Evolutionary conservation across 2,329 filamentous ascomycete genomes (phyloP).

Genomic region (Scopulariopsis brevicaulis): DNA sequence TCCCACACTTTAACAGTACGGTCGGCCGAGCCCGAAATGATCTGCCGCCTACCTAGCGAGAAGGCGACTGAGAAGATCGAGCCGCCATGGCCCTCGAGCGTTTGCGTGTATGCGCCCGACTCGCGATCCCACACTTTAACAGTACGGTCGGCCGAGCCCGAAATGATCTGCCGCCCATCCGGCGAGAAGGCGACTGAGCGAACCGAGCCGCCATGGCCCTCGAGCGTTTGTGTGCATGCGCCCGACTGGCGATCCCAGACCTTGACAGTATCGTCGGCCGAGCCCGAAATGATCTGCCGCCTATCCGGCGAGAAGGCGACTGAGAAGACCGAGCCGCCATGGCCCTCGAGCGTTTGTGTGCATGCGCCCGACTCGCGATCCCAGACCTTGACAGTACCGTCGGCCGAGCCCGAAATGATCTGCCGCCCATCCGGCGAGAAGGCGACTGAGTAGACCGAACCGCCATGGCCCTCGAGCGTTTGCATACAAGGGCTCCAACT

Average conservation of each 20-base stretch:
- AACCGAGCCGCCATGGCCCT: slow-evolving; percentile 7
- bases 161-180: slow-evolving; percentile 2
- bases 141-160: slow-evolving; percentile 5
- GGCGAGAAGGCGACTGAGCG: slow-evolving; percentile 7
- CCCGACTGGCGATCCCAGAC: slow-evolving; percentile 7
- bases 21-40: slow-evolving; percentile 4
- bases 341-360: background rate
- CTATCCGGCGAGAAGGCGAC: slow-evolving; percentile 8
- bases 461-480: background rate
- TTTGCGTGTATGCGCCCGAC: slow-evolving; percentile 5
- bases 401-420: slow-evolving; percentile 2
- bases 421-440: slow-evolving; percentile 1
- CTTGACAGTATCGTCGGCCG: slow-evolving; percentile 5
- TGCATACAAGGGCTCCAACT: slow-evolving; percentile 1
- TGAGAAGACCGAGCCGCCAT: background rate
- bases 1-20: slow-evolving; percentile 8
- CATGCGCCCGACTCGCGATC: background rate
- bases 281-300: slow-evolving; percentile 6
- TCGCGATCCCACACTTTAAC: slow-evolving; percentile 7
- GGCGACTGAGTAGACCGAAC: background rate
- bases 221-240: slow-evolving; percentile 5
- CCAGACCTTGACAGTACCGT: slow-evolving; percentile 8
- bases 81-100: slow-evolving; percentile 7
- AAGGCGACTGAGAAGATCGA: slow-evolving; percentile 6
- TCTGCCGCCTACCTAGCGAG: background rate